Percentiles rank a stretch among this genome's conserved stretches.
Conservation (phyloP, 2,329 filamentous ascomycete species). For the Xylariaceae sp. region DNA sequence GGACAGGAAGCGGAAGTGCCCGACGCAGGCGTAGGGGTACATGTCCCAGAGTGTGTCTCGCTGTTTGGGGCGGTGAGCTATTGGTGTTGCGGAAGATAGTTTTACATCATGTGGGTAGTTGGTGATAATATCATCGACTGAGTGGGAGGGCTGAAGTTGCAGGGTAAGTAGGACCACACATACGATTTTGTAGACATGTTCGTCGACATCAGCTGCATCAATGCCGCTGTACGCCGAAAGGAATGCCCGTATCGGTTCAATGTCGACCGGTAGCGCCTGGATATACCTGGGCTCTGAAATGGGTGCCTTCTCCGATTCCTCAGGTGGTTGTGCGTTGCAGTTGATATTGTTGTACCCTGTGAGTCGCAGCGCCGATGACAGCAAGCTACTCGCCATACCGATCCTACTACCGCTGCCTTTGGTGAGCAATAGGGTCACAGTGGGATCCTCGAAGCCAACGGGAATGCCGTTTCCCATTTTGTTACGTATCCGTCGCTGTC, state of each 20-base stretch:
- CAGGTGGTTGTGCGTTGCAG: conserved; percentile 3
- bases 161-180: neutral
- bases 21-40: conserved; percentile 42
- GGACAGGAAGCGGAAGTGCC: conserved; percentile 48
- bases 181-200: conserved; percentile 28
- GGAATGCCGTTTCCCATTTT: too few species aligned
- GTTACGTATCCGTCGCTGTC: too few species aligned
- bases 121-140: neutral
- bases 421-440: conserved; percentile 1
- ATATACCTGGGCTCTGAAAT: conserved; percentile 15
- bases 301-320: neutral
- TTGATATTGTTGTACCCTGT: conserved; percentile 7
- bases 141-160: neutral
- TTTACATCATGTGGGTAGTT: neutral
- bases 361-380: conserved; percentile 10
- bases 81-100: conserved; percentile 1
- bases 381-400: conserved; percentile 4
- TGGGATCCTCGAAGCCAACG: neutral
- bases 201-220: conserved; percentile 23
- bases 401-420: conserved; percentile 2
- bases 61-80: conserved; percentile 24
- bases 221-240: conserved; percentile 29
- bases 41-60: conserved; percentile 44
- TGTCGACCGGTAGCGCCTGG: conserved; percentile 26
- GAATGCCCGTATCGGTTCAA: conserved; percentile 23